Conservation (phyloP, 768 basidiomycete genomes). For the Naganishia vaughanmartiniae region DNA sequence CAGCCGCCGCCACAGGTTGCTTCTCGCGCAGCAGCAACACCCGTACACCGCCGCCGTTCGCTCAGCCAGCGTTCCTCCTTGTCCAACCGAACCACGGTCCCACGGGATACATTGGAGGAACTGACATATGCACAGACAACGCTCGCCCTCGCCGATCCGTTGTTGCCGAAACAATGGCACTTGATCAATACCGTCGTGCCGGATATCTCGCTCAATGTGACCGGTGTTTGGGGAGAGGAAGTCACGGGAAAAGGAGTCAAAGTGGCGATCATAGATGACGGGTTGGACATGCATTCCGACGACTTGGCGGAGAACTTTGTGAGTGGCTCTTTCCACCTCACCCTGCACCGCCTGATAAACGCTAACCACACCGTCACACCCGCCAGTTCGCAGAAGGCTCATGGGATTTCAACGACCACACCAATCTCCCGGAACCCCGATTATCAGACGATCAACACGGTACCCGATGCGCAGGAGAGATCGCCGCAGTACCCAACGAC, state of each 20-base stretch:
- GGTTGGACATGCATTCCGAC: constrained; percentile 80
- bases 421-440: constrained; percentile 76
- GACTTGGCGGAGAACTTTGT: constrained; percentile 93
- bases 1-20: constrained; percentile 33
- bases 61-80: constrained; percentile 5
- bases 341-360: not conserved
- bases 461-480: constrained; percentile 94
- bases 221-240: constrained; percentile 84
- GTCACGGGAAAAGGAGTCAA: constrained; percentile 82
- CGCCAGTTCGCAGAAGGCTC: constrained; percentile 79
- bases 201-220: constrained; percentile 79
- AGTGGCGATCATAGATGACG: constrained; percentile 89
- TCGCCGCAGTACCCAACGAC: constrained; percentile 86
- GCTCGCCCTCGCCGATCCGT: constrained; percentile 74
- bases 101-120: constrained; percentile 29
- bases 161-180: constrained; percentile 88
- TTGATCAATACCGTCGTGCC: constrained; percentile 80
- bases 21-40: not conserved
- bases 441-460: constrained; percentile 93
- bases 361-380: not conserved
- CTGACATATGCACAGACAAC: constrained; percentile 56
- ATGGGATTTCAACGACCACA: constrained; percentile 95
- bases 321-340: constrained; percentile 49
- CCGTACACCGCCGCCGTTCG: not conserved
- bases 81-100: not conserved